Conservation (phyloP, 2,329 filamentous ascomycete genomes). For the Cadophora gregata region DNA sequence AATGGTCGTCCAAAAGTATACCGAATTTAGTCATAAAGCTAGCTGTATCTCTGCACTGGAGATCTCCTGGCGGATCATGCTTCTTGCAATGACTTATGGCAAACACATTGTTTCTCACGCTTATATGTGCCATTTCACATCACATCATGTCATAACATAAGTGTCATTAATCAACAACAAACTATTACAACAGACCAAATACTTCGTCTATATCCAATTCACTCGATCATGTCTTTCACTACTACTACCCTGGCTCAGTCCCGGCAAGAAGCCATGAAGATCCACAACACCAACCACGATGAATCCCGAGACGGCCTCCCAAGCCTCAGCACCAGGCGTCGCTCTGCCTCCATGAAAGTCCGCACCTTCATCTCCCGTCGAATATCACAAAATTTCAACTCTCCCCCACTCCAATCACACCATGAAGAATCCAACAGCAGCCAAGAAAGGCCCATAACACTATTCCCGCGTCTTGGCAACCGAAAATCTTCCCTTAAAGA, state of each 20-base stretch:
- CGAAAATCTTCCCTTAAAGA: not conserved
- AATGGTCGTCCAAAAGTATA: not conserved
- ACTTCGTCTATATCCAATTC: not conserved
- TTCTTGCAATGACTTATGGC: not conserved
- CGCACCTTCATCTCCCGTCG: conserved; percentile 16
- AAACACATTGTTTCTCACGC: conserved; percentile 7
- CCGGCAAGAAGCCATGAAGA: conserved; percentile 21
- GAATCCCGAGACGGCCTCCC: conserved; percentile 1
- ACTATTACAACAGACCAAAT: not conserved
- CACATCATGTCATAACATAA: not conserved
- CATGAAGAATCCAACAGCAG: not conserved
- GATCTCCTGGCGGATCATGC: not conserved
- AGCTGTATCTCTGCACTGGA: not conserved
- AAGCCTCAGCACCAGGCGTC: not conserved
- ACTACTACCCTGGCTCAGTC: not conserved
- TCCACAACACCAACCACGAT: conserved; percentile 28
- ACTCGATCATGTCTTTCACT: conserved; percentile 3
- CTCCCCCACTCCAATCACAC: not conserved
- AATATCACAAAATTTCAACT: not conserved
- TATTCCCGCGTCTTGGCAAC: not conserved
- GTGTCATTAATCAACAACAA: not conserved
- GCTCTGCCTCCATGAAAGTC: conserved; percentile 11
- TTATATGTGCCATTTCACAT: not conserved
- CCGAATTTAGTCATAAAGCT: not conserved
- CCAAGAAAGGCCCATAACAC: not conserved